Conservation (phyloP, 768 basidiomycete genomes). For the Lyophyllum atratum region DNA sequence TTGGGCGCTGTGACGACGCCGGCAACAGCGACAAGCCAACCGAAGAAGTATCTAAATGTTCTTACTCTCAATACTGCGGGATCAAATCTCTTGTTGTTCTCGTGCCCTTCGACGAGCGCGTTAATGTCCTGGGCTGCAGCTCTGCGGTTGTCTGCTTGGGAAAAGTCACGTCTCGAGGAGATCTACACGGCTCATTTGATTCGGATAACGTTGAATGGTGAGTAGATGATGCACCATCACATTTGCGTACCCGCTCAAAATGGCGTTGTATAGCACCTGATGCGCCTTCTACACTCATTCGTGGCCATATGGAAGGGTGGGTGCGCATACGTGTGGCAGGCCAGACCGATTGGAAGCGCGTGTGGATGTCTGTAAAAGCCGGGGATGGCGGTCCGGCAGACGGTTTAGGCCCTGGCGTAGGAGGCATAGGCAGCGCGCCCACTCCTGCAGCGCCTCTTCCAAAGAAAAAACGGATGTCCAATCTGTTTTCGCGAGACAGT, state of each 20-base stretch:
- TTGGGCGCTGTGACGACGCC: conserved; percentile 74
- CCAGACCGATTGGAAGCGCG: conserved; percentile 94
- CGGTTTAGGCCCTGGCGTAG: conserved; percentile 27
- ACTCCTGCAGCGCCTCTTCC: conserved; percentile 20
- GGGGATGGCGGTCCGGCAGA: conserved; percentile 34
- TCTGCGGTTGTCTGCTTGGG: conserved; percentile 89
- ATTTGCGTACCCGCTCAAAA: not conserved
- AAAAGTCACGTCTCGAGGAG: conserved; percentile 93
- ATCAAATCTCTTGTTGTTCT: conserved; percentile 85
- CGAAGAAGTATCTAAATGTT: conserved; percentile 71
- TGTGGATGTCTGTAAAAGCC: conserved; percentile 79
- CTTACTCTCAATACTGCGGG: conserved; percentile 94
- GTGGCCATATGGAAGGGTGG: conserved; percentile 88
- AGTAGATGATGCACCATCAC: conserved; percentile 12
- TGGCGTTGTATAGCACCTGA: conserved; percentile 37
- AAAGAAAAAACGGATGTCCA: conserved; percentile 66
- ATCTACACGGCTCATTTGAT: conserved; percentile 96
- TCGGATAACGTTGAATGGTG: conserved; percentile 64
- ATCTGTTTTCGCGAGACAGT: conserved; percentile 57
- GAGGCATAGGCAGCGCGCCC: conserved; percentile 21
- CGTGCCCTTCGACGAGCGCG: conserved; percentile 70
- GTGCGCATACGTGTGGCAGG: conserved; percentile 89
- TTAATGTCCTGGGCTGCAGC: conserved; percentile 92
- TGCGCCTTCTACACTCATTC: conserved; percentile 62
- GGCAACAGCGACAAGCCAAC: conserved; percentile 46